A percentile compares a stretch with the other conserved stretches of the same genome.
Conservation (phyloP, 805 yeast species). For the Cyberlindnera galapagoensis region DNA sequence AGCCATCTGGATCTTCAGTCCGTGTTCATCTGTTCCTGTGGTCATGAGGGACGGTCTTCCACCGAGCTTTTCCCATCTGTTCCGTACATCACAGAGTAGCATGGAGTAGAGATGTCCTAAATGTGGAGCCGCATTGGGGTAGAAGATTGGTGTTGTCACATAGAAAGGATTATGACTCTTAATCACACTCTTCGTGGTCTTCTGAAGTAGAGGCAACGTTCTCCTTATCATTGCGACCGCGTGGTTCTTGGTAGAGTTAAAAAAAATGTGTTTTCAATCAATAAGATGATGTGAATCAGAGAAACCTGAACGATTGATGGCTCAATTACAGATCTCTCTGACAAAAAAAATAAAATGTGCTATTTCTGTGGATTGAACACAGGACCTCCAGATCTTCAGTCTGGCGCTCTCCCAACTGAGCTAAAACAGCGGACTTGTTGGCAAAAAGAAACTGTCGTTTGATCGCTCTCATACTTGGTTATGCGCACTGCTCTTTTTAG, state of each 20-base stretch:
- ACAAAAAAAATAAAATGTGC: constrained; percentile 27
- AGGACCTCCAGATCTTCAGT: constrained; percentile 62
- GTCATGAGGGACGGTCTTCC: constrained; percentile 46
- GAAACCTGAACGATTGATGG: too few relatives aligned
- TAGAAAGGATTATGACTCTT: constrained; percentile 27
- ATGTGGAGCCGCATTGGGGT: constrained; percentile 94
- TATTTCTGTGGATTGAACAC: constrained; percentile 73
- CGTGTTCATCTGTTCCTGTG: constrained; percentile 98
- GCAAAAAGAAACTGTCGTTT: not conserved
- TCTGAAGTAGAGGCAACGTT: constrained; percentile 5
- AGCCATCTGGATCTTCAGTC: constrained; percentile 85
- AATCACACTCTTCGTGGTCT: not conserved
- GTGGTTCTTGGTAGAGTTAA: too few relatives aligned
- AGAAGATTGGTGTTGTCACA: constrained; percentile 89
- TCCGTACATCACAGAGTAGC: constrained; percentile 72
- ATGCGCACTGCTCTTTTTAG: too few relatives aligned
- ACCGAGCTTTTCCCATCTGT: constrained; percentile 59
- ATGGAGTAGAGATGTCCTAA: constrained; percentile 88
- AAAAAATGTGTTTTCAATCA: not conserved
- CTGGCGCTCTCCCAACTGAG: constrained; percentile 27
- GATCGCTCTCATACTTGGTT: too few relatives aligned
- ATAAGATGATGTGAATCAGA: too few relatives aligned
- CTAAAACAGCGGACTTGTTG: constrained; percentile 22
- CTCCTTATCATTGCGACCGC: constrained; percentile 9
- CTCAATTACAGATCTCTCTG: too few relatives aligned